These are phyloP conservation scores for Periglandula ipomoeae DNA, from an alignment of 2,329 filamentous ascomycete species.

Conservation along the genomic window DNA sequence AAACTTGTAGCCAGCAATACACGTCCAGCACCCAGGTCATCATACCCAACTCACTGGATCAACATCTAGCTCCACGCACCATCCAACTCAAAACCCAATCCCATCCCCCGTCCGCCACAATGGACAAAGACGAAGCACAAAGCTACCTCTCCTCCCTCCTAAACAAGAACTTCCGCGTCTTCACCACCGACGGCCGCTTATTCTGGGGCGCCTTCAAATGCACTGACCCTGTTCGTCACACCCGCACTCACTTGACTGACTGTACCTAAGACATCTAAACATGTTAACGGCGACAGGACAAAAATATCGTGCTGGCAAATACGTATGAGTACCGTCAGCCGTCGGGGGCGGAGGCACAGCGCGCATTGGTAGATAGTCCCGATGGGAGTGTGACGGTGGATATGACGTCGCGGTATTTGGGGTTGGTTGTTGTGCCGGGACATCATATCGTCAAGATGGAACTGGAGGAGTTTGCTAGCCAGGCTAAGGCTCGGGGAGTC, in stretches of 20 bases:
- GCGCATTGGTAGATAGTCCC: constrained; percentile 21
- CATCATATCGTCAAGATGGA: constrained; percentile 81
- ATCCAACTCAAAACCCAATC: background rate
- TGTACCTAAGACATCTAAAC: background rate
- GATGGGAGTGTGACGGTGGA: constrained; percentile 48
- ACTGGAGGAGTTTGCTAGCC: constrained; percentile 64
- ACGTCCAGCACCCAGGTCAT: too few species aligned
- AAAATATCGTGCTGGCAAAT: constrained; percentile 76
- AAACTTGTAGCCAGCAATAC: too few species aligned
- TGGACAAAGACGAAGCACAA: constrained; percentile 44
- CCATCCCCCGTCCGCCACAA: constrained; percentile 12
- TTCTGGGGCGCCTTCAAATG: constrained; percentile 92
- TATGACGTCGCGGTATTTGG: constrained; percentile 79
- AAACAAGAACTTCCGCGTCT: constrained; percentile 69
- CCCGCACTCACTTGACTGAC: background rate
- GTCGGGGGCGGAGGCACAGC: constrained; percentile 36
- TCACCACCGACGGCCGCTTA: constrained; percentile 74
- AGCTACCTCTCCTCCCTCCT: constrained; percentile 57
- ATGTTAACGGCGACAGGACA: constrained; percentile 51
- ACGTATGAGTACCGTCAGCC: constrained; percentile 87
- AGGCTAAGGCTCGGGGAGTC: constrained; percentile 23
- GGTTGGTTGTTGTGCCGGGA: constrained; percentile 82
- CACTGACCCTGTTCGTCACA: constrained; percentile 69
- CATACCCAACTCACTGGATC: constrained; percentile 9
- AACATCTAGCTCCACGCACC: too few species aligned